Conservation (phyloP, 305 asterid genomes). For the Stenogyne calaminthoides region DNA sequence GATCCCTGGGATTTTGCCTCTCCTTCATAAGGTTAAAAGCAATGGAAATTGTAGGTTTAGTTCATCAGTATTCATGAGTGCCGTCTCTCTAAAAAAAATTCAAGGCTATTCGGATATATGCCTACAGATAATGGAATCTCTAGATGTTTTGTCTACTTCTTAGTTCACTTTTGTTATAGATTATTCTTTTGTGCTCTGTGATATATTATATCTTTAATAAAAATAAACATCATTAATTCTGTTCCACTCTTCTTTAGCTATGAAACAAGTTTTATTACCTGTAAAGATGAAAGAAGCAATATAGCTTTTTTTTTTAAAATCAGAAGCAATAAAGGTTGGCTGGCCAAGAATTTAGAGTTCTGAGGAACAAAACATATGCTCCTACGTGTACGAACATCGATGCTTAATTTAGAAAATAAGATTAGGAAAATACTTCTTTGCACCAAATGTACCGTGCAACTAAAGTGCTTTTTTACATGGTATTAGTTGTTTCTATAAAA, state of each 20-base stretch:
- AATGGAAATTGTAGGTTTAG: neutral
- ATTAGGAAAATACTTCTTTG: too few species aligned
- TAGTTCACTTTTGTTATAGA: neutral
- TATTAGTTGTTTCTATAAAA: too few species aligned
- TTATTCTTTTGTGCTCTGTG: conserved; percentile 1
- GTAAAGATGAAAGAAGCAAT: conserved; percentile 1
- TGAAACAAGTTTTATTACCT: neutral
- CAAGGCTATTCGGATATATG: neutral
- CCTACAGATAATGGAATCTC: neutral
- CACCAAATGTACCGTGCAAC: too few species aligned
- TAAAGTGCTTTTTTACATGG: too few species aligned
- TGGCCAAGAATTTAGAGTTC: neutral
- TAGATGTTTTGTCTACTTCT: neutral
- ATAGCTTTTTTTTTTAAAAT: too few species aligned
- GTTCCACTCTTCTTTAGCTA: conserved; percentile 2
- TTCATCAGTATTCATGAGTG: neutral
- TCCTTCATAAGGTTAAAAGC: neutral
- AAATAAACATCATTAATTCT: neutral
- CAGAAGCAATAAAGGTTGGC: too few species aligned
- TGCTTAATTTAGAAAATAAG: neutral
- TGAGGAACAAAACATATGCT: neutral
- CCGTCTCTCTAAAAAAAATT: neutral
- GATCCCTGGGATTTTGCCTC: neutral
- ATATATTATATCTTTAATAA: neutral
- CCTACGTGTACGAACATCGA: neutral